A percentile compares a stretch with the other conserved stretches of the same genome.
These are phyloP conservation scores for Gossypium arboreum DNA, from an alignment of 345 rosid species.

Conservation along the genomic window DNA sequence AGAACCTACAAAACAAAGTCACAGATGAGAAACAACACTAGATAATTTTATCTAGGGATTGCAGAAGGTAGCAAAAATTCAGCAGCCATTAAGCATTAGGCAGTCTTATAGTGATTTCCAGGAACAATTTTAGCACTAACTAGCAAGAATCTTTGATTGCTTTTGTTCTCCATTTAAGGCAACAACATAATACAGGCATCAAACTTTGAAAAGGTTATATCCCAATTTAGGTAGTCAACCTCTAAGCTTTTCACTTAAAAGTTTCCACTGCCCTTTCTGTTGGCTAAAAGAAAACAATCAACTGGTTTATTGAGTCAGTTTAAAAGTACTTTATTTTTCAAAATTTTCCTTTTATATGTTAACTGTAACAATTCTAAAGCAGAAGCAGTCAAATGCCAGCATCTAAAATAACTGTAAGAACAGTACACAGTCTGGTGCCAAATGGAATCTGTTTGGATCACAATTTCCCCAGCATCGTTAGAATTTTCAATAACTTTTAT, in stretches of 20 bases:
- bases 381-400: background rate
- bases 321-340: background rate
- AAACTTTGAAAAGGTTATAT: background rate
- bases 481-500: background rate
- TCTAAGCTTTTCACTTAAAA: background rate
- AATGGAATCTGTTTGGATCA: background rate
- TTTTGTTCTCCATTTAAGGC: background rate
- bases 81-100: background rate
- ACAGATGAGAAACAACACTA: background rate
- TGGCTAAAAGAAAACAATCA: background rate
- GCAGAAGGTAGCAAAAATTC: background rate
- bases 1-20: constrained; percentile 56
- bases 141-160: background rate
- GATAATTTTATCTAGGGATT: constrained; percentile 1
- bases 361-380: background rate
- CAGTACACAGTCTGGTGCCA: background rate
- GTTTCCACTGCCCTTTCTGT: background rate
- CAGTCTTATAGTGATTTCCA: background rate
- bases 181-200: background rate
- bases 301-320: constrained; percentile 1
- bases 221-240: background rate
- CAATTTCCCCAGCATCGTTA: background rate
- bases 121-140: background rate
- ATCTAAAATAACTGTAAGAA: background rate
- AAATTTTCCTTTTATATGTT: background rate